phyloP scores from a whole-genome alignment of 768 basidiomycete genomes.

The Gymnopilus junonius region DNA sequence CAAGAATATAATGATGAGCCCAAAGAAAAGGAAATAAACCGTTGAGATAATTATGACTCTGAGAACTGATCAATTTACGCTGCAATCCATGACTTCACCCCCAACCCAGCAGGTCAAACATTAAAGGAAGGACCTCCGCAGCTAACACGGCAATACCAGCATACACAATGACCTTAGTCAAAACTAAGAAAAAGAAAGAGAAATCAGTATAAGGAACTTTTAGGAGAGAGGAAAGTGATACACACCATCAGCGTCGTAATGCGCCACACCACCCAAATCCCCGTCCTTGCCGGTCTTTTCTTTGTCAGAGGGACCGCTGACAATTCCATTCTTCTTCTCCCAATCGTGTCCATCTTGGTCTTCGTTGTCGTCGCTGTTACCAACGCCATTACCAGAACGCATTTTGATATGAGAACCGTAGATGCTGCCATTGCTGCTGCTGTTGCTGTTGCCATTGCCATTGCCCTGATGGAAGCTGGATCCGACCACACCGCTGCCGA shows the following conservation, averaged over 20 bases:
- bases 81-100: conserved; percentile 47
- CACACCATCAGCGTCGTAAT: conserved; percentile 88
- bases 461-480: conserved; percentile 27
- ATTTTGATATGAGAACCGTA: conserved; percentile 66
- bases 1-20: neutral
- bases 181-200: conserved; percentile 48
- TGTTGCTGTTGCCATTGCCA: conserved; percentile 28
- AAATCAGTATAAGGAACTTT: conserved; percentile 3
- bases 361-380: conserved; percentile 4
- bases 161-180: conserved; percentile 92
- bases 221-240: conserved; percentile 13
- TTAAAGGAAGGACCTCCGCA: conserved; percentile 61
- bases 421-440: too few species aligned
- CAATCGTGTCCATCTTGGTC: conserved; percentile 23
- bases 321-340: conserved; percentile 25
- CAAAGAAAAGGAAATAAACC: neutral
- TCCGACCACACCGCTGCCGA: conserved; percentile 41
- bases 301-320: conserved; percentile 29
- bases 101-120: conserved; percentile 74
- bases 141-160: conserved; percentile 81
- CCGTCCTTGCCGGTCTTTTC: conserved; percentile 38
- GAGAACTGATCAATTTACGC: neutral
- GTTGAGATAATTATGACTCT: neutral
- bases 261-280: conserved; percentile 48
- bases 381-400: conserved; percentile 37